Percentiles rank a stretch among this genome's conserved stretches.
phyloP scores from a whole-genome alignment of 805 yeast species.

The Candida peoriensis region DNA sequence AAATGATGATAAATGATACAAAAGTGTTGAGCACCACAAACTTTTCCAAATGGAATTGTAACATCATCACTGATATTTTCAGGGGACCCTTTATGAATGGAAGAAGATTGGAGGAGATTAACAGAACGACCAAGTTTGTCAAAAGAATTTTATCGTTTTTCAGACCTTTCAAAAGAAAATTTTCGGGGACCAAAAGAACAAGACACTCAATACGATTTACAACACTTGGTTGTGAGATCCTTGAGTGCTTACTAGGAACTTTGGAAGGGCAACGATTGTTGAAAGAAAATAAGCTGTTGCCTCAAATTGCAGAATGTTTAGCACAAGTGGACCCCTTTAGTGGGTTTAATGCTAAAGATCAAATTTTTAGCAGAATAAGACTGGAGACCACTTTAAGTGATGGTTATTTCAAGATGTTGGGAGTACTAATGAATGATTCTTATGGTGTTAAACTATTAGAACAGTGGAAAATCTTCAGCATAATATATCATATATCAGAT shows the following conservation, averaged over 20 bases:
- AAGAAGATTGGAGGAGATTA: constrained; percentile 68
- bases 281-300: constrained; percentile 67
- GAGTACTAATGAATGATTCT: constrained; percentile 54
- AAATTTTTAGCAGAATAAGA: constrained; percentile 59
- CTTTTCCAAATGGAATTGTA: constrained; percentile 87
- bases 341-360: constrained; percentile 68
- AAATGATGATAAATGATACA: constrained; percentile 59
- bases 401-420: constrained; percentile 79
- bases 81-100: constrained; percentile 79
- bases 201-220: constrained; percentile 53
- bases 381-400: constrained; percentile 59
- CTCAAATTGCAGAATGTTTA: constrained; percentile 85
- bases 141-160: constrained; percentile 82
- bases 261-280: constrained; percentile 65
- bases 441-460: constrained; percentile 67
- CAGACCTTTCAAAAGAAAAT: constrained; percentile 86
- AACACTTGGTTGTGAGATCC: constrained; percentile 68
- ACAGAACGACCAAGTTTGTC: constrained; percentile 76
- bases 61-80: constrained; percentile 59
- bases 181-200: constrained; percentile 48
- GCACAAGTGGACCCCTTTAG: constrained; percentile 80
- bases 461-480: constrained; percentile 81
- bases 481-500: constrained; percentile 65
- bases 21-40: constrained; percentile 75
- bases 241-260: constrained; percentile 57